Evolutionary conservation across 192 early-diverging fungal genomes (phyloP).

Genomic region (Coemansia sp.): DNA sequence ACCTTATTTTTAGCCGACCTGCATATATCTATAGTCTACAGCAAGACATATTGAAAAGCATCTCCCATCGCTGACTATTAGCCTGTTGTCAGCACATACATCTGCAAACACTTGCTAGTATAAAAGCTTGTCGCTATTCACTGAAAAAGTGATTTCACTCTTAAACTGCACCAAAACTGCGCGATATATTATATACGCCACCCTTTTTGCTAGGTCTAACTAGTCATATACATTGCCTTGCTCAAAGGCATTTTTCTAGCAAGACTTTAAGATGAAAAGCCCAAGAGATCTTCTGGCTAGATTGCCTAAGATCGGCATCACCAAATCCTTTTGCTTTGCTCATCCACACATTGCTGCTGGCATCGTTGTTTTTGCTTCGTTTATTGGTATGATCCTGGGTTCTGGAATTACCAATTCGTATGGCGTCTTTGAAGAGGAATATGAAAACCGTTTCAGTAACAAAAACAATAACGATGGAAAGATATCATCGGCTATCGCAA

Average conservation of each 20-base stretch:
- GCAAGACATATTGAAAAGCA: background rate
- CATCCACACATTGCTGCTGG: conserved; percentile 34
- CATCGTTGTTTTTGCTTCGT: conserved; percentile 39
- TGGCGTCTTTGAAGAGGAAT: conserved; percentile 52
- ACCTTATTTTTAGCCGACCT: background rate
- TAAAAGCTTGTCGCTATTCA: background rate
- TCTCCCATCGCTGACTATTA: background rate
- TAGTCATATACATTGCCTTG: background rate
- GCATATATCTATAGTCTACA: background rate
- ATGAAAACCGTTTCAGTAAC: conserved; percentile 46
- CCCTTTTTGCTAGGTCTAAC: background rate
- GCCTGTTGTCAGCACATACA: background rate
- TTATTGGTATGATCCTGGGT: conserved; percentile 49
- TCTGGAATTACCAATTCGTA: conserved; percentile 53
- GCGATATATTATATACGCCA: background rate
- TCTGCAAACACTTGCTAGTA: background rate
- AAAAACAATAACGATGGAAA: conserved; percentile 1
- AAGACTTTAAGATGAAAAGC: background rate
- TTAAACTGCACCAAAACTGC: background rate
- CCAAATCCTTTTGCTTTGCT: conserved; percentile 30
- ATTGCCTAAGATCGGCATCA: conserved; percentile 45
- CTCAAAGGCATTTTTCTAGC: background rate
- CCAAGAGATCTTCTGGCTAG: conserved; percentile 6
- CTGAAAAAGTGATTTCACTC: background rate
- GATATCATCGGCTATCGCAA: conserved; percentile 44